Evolutionary conservation across 192 early-diverging fungal genomes (phyloP), one percentile per base, ranked within the genome.

Genomic region (Podila epicladia): DNA sequence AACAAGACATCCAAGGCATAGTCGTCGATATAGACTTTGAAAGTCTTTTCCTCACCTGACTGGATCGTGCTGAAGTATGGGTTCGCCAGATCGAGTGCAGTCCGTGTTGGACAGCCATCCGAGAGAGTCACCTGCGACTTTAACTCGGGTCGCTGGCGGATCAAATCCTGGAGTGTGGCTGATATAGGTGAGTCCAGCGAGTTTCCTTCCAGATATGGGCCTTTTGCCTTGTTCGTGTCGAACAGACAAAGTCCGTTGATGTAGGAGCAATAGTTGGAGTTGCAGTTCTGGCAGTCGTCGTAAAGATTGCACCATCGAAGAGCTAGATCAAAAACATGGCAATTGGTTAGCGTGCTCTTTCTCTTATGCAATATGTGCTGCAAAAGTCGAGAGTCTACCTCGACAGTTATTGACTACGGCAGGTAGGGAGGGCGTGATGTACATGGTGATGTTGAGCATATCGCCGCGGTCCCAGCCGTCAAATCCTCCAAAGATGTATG

Each of bases 141-240:
- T 20, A 80, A 55, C 1, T 68, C 55, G 7, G 77, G 77, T 17
- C 35, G 70, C 45, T 73, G 77, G 1, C 48, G 45, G 20, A 80
- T 13, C 32, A 80, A 19, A 48, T 73, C 71, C 62, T 80, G 77
- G 1, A 80, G 19, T 3, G 77, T 80, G 1, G 70, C 71, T 8
- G 58, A 69, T 26, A 15, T 73, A 15, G 77, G 77, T 5, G 72
- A 45, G 55, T 80, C 77, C 1, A 55, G 26, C 11, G 62, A 19
- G 6, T 32, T 41, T 28, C 77, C 77, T 4, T 72, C 50, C 35
- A 80, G 70, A 61, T 61, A 32, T 31, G 26, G 2, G 8, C n/a
- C 49, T 24, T 83, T 76, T 28, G 82, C 82, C 29, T 83, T 83
- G 24, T 74, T 71, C 1, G 82, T 72, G 63, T 83, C 82, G 58